These are phyloP conservation scores for Candida verbasci DNA, from an alignment of 805 yeast genomes.

Conservation along the genomic window DNA sequence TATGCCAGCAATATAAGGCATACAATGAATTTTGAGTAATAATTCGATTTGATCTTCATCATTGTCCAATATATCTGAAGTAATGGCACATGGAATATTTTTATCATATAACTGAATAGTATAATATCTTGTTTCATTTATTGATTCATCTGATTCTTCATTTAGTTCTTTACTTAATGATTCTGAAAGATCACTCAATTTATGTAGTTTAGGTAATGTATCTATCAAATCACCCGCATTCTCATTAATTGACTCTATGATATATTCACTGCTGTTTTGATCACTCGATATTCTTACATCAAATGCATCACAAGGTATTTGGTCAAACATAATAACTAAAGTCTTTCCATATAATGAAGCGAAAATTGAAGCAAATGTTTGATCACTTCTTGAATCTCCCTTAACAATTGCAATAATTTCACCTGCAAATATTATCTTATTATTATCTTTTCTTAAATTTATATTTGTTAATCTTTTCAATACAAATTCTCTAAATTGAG, in stretches of 20 bases:
- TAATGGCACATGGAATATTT: slow-evolving; percentile 69
- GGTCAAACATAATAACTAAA: slow-evolving; percentile 82
- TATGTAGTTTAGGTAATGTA: slow-evolving; percentile 12
- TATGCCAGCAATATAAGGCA: slow-evolving; percentile 86
- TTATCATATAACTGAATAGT: slow-evolving; percentile 46
- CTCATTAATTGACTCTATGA: slow-evolving; percentile 23
- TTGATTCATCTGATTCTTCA: slow-evolving; percentile 7
- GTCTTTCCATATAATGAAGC: slow-evolving; percentile 70
- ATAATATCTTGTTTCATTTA: slow-evolving; percentile 61
- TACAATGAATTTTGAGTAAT: slow-evolving; percentile 64
- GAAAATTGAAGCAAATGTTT: slow-evolving; percentile 77
- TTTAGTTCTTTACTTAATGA: slow-evolving; percentile 22
- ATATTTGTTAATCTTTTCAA: slow-evolving; percentile 45
- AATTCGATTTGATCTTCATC: slow-evolving; percentile 39
- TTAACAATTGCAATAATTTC: slow-evolving; percentile 77
- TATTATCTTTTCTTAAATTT: slow-evolving; percentile 12
- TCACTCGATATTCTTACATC: slow-evolving; percentile 41
- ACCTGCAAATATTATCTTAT: slow-evolving; percentile 67
- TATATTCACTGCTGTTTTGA: slow-evolving; percentile 10
- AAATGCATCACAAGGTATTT: slow-evolving; percentile 62
- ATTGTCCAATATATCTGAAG: slow-evolving; percentile 54
- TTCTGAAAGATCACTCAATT: slow-evolving; percentile 21
- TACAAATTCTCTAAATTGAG: slow-evolving; percentile 70
- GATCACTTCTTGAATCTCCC: slow-evolving; percentile 57
- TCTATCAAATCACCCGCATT: slow-evolving; percentile 32